A percentile compares a stretch with the other conserved stretches of the same genome.
Conservation (phyloP, 768 basidiomycete genomes). For the Sutorius australiensis region DNA sequence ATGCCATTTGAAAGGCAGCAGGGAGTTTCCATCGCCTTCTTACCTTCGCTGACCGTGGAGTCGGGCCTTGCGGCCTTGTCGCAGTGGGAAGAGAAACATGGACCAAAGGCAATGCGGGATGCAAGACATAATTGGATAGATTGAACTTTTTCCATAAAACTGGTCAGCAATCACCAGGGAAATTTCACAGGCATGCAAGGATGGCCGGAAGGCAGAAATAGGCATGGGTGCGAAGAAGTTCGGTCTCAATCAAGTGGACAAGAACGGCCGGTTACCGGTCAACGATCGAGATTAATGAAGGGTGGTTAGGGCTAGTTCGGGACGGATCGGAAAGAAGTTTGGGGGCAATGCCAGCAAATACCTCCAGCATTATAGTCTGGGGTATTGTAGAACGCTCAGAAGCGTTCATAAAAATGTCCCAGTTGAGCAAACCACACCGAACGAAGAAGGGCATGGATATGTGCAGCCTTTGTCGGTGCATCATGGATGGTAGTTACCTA, state of each 20-base stretch:
- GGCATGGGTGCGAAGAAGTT: not conserved
- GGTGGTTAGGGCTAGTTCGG: not conserved
- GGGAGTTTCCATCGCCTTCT: not conserved
- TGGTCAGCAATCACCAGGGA: not conserved
- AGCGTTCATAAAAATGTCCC: not conserved
- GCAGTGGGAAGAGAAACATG: not conserved
- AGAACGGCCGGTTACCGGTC: not conserved
- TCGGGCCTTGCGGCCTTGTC: not conserved
- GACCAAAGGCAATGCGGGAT: not conserved
- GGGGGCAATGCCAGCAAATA: too few species aligned
- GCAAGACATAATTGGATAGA: constrained; percentile 1
- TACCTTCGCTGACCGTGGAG: not conserved
- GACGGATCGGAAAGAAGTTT: not conserved
- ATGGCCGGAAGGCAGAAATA: too few species aligned
- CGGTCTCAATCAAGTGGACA: not conserved
- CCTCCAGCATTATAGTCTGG: not conserved
- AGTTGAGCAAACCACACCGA: not conserved
- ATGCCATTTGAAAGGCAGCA: not conserved
- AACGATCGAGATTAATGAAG: too few species aligned
- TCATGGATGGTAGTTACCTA: not conserved
- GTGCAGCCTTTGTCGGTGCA: not conserved
- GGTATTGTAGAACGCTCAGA: not conserved
- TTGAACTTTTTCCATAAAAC: not conserved
- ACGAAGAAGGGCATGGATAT: not conserved
- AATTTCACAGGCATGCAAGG: not conserved